Conservation (phyloP, 768 basidiomycete genomes). For the Sistotremastrum suecicum region DNA sequence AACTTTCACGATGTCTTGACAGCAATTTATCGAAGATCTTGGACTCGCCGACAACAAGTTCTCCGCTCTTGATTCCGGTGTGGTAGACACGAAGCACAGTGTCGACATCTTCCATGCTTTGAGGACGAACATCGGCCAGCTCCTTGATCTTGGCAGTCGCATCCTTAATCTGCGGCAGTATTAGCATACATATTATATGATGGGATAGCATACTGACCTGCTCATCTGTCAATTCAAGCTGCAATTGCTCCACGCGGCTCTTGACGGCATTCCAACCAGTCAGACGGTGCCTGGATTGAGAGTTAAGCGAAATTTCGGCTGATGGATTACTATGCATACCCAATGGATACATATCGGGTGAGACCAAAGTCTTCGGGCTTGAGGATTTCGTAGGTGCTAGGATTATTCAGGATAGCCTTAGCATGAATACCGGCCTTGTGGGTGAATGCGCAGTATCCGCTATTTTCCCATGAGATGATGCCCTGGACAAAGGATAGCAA, state of each 20-base stretch:
- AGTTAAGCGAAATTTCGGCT: neutral
- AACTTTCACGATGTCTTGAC: slow-evolving; percentile 49
- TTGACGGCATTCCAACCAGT: slow-evolving; percentile 99
- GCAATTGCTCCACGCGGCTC: slow-evolving; percentile 95
- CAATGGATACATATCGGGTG: slow-evolving; percentile 95
- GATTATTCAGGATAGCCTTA: slow-evolving; percentile 99
- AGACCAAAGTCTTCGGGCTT: slow-evolving; percentile 99
- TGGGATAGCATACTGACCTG: slow-evolving; percentile 35
- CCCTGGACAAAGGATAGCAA: neutral
- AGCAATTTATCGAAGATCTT: slow-evolving; percentile 81
- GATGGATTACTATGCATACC: slow-evolving; percentile 28
- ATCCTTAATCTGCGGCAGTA: slow-evolving; percentile 69
- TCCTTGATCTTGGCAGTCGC: slow-evolving; percentile 99
- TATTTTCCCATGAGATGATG: slow-evolving; percentile 17
- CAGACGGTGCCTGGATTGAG: slow-evolving; percentile 57
- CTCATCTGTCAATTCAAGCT: slow-evolving; percentile 78
- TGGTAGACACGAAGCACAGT: slow-evolving; percentile 92
- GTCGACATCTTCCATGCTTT: slow-evolving; percentile 99
- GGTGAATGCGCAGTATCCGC: slow-evolving; percentile 98
- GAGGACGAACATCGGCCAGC: slow-evolving; percentile 93
- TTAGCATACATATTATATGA: neutral
- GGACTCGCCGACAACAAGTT: slow-evolving; percentile 88
- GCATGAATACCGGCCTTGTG: slow-evolving; percentile 99
- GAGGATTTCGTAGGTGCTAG: slow-evolving; percentile 96
- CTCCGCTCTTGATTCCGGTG: slow-evolving; percentile 82